These are phyloP conservation scores for Zasmidium angulare DNA, from an alignment of 2,329 filamentous ascomycete genomes.

Conservation along the genomic window DNA sequence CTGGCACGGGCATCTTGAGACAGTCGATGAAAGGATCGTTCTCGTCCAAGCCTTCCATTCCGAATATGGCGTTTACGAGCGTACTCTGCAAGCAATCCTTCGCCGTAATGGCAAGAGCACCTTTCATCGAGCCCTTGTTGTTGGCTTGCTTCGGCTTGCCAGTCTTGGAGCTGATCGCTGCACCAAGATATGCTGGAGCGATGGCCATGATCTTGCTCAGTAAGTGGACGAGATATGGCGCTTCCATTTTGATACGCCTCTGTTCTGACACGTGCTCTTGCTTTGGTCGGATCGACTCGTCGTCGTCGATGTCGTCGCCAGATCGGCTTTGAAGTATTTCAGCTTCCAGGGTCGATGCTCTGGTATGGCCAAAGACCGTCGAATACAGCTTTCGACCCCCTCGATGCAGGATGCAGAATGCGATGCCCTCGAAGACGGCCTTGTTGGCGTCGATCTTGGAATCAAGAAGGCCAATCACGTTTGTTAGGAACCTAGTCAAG, in stretches of 20 bases:
- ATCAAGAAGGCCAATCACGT: conserved; percentile 39
- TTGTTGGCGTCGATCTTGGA: conserved; percentile 37
- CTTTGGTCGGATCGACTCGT: conserved; percentile 19
- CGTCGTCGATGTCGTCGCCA: conserved; percentile 22
- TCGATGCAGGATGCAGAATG: conserved; percentile 42
- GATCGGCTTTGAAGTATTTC: conserved; percentile 24
- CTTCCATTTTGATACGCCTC: conserved; percentile 34
- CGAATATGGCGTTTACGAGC: conserved; percentile 46
- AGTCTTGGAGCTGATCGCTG: conserved; percentile 15
- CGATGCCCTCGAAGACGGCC: conserved; percentile 45
- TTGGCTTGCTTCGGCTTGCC: conserved; percentile 29
- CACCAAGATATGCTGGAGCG: conserved; percentile 38
- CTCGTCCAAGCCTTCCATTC: conserved; percentile 28
- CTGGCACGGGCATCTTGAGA: conserved; percentile 41
- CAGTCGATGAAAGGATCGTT: conserved; percentile 43
- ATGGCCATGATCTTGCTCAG: conserved; percentile 42
- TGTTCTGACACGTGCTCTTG: conserved; percentile 15
- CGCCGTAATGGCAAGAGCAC: conserved; percentile 37
- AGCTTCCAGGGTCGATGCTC: conserved; percentile 21
- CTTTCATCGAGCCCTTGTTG: conserved; percentile 30
- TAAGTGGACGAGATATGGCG: conserved; percentile 43
- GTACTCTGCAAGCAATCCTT: conserved; percentile 48
- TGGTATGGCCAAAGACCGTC: conserved; percentile 38
- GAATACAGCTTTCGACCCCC: conserved; percentile 41
- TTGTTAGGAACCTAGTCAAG: conserved; percentile 38